Evolutionary conservation across 768 basidiomycete genomes (phyloP), one percentile per base, ranked within the genome.

Genomic region (Tubosaeta brunneosetosa): DNA sequence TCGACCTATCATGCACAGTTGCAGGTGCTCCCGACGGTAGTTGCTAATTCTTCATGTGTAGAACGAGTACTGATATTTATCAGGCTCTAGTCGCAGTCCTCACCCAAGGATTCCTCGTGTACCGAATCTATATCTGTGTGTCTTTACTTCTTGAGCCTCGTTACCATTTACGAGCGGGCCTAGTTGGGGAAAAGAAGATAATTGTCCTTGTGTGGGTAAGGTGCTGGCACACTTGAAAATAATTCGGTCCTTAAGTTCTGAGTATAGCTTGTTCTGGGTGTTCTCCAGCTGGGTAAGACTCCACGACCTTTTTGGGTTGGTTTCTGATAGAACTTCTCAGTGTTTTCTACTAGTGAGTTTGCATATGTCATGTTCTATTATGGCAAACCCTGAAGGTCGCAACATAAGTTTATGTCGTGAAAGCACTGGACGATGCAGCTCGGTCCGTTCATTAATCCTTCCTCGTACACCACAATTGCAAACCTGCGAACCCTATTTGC

Each of bases 231-330:
- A 31, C 22, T 22, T 29, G 9, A 29, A 9, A 6, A 6, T 16
- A 6, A 13, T 14, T 41, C 0, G 6, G 9, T 12, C 16, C 17
- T 40, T 27, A 11, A 25, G 12, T 14, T 16, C 13, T 25, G 17
- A 22, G 17, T 43, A 13, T 14, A 50, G 49, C 4, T 26, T 17
- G 11, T 31, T 2, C 26, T 44, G n/a, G 33, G 41, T 0, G 6
- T 50, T n/a, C 22, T 50, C 22, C 43, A 44, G 16, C n/a, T 44
- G 13, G 49, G 49, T 50, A 36, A 44, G 49, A 36, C 10, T 8
- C 26, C 17, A 26, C 12, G 1, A 32, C 4, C 6, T 25, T 33
- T 32, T 10, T 3, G 16, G 25, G 33, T 10, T 19, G n/a, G 4
- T 10, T 3, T 17, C 51, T 41, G 26, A 52, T 5, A 9, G 17